phyloP scores from a whole-genome alignment of 139 green algal genomes.

The Volvox reticuliferus region DNA sequence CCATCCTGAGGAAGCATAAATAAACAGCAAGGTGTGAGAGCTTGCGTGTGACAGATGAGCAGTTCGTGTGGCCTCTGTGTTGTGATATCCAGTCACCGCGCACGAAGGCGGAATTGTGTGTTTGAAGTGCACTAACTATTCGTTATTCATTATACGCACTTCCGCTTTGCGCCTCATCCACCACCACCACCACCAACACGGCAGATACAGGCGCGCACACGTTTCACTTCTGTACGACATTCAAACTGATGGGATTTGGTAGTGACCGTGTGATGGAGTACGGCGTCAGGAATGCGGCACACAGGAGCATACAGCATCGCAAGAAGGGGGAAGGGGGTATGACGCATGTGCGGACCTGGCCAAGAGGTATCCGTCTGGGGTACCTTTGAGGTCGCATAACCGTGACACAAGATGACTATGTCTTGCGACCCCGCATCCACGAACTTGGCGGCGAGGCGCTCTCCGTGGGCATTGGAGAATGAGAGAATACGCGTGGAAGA shows the following conservation, averaged over 20 bases:
- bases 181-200: not conserved
- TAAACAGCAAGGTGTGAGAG: too few relatives aligned
- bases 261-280: not conserved
- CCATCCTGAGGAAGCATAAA: slow-evolving; percentile 8
- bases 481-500: not conserved
- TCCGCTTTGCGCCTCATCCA: not conserved
- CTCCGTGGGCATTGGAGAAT: not conserved
- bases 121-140: too few relatives aligned
- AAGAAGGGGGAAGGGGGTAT: too few relatives aligned
- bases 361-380: too few relatives aligned
- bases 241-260: not conserved
- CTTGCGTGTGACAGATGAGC: not conserved
- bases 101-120: too few relatives aligned
- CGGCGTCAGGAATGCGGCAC: not conserved
- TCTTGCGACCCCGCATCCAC: slow-evolving; percentile 22
- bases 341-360: too few relatives aligned
- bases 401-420: slow-evolving; percentile 51
- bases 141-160: too few relatives aligned
- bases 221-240: not conserved
- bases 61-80: not conserved
- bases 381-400: slow-evolving; percentile 36
- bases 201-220: not conserved
- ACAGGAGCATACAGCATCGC: too few relatives aligned
- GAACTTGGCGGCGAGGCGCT: slow-evolving; percentile 12
- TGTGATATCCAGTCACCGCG: too few relatives aligned